Evolutionary conservation across 2,329 filamentous ascomycete species (phyloP).

Genomic region (Tolypocladium amazonense): DNA sequence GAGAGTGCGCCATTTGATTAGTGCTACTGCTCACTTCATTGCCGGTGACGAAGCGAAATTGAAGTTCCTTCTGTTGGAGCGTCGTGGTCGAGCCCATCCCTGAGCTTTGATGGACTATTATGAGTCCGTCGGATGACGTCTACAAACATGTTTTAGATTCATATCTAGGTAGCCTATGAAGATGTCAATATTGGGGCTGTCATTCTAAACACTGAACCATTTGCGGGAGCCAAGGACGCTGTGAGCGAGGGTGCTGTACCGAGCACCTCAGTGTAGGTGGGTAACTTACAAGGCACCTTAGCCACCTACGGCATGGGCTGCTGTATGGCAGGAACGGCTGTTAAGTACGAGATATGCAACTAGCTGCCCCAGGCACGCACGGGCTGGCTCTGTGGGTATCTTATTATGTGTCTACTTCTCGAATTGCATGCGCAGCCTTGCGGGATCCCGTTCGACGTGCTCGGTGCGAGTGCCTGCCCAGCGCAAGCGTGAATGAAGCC

Average conservation of each 20-base stretch:
- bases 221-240: no score
- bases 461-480: background rate
- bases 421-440: no score
- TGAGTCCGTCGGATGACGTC: background rate
- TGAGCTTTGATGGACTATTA: background rate
- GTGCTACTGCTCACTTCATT: background rate
- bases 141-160: background rate
- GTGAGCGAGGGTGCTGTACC: no score
- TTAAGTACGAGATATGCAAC: no score
- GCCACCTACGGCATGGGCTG: no score
- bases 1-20: background rate
- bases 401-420: no score
- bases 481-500: background rate
- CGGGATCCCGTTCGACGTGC: background rate
- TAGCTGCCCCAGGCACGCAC: no score
- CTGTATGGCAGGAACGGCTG: no score
- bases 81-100: background rate
- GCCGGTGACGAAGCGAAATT: background rate
- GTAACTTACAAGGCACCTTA: no score
- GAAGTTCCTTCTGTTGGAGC: background rate
- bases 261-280: no score
- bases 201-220: no score
- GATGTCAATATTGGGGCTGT: background rate
- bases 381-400: no score
- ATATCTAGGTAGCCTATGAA: background rate